Evolutionary conservation across 768 basidiomycete genomes (phyloP).

Genomic region (Trametes sanguinea): DNA sequence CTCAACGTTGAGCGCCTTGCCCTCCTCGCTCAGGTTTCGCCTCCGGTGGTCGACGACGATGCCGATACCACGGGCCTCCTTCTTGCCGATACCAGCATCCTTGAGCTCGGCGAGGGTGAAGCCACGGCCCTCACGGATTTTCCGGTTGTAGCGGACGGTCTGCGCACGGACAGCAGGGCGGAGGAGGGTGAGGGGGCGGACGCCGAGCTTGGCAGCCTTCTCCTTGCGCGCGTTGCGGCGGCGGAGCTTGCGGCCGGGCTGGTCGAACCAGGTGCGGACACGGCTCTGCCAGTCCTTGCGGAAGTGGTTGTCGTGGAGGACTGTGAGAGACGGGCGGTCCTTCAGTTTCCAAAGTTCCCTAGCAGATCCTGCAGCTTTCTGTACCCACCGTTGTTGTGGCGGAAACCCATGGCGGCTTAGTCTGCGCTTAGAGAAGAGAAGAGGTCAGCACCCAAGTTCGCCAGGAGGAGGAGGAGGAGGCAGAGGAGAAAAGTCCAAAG

Average conservation of each 20-base stretch:
- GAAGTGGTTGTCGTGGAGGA: conserved; percentile 93
- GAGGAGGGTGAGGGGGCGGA: conserved; percentile 87
- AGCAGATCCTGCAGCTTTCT: neutral
- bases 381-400: conserved; percentile 73
- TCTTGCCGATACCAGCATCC: conserved; percentile 91
- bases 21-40: conserved; percentile 95
- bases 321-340: conserved; percentile 37
- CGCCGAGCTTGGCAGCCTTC: conserved; percentile 89
- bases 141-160: conserved; percentile 97
- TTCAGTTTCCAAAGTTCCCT: neutral
- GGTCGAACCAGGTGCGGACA: conserved; percentile 98
- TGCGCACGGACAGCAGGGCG: conserved; percentile 97
- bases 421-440: conserved; percentile 35
- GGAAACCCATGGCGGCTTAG: conserved; percentile 68
- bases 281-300: conserved; percentile 99
- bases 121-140: conserved; percentile 94
- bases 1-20: conserved; percentile 93
- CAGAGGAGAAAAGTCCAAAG: neutral
- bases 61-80: conserved; percentile 90
- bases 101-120: conserved; percentile 95
- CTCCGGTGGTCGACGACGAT: conserved; percentile 97
- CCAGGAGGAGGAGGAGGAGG: neutral
- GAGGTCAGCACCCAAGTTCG: conserved; percentile 22
- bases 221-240: conserved; percentile 88
- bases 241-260: conserved; percentile 96